Conservation (phyloP, 2,329 filamentous ascomycete genomes). For the Alternaria sp. region DNA sequence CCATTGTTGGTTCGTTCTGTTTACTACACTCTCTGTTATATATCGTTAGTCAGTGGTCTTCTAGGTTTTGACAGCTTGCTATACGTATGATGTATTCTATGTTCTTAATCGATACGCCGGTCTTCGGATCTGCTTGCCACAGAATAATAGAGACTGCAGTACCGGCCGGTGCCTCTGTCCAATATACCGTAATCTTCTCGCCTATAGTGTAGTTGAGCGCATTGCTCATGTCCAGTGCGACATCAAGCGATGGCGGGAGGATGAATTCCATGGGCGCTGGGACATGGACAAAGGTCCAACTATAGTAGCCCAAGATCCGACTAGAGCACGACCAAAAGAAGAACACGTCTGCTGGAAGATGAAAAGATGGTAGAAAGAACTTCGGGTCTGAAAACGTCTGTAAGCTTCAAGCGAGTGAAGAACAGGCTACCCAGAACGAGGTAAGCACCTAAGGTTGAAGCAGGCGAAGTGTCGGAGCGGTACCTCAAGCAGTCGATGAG, state of each 20-base stretch:
- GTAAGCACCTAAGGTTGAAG: neutral
- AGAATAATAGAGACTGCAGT: neutral
- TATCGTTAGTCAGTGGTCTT: neutral
- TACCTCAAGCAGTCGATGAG: neutral
- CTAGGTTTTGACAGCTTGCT: neutral
- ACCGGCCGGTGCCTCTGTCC: neutral
- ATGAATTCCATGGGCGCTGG: neutral
- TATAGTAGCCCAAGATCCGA: neutral
- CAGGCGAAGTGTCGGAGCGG: neutral
- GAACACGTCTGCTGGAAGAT: neutral
- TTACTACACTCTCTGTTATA: neutral
- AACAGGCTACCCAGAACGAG: neutral
- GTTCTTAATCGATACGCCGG: neutral
- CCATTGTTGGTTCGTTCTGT: neutral
- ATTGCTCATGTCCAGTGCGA: neutral
- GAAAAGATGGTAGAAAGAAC: neutral
- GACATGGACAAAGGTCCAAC: neutral
- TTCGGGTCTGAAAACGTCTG: neutral
- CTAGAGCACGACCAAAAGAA: neutral
- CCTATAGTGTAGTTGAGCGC: neutral
- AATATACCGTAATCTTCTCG: neutral
- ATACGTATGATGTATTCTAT: neutral
- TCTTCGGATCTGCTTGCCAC: neutral
- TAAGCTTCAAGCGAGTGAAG: neutral
- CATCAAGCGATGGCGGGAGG: neutral